These are phyloP conservation scores for Mollisia scopiformis DNA, from an alignment of 2,329 filamentous ascomycete species.

Conservation along the genomic window DNA sequence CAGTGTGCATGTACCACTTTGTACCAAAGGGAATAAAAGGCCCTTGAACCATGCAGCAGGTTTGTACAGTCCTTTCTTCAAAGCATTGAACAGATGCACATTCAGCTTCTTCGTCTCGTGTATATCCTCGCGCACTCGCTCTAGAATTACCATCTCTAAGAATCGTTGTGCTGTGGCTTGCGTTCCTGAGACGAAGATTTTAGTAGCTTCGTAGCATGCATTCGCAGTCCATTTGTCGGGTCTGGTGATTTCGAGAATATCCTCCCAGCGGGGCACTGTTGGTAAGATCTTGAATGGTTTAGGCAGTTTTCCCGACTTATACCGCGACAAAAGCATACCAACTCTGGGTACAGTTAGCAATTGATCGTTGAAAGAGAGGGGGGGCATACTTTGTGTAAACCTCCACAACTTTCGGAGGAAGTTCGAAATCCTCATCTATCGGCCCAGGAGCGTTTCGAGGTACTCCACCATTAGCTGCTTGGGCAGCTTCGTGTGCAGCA, in stretches of 20 bases:
- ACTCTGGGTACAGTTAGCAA: constrained; percentile 54
- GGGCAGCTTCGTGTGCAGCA: constrained; percentile 80
- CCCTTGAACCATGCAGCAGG: constrained; percentile 97
- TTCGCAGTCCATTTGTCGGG: constrained; percentile 78
- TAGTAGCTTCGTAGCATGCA: constrained; percentile 84
- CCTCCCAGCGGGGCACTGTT: constrained; percentile 89
- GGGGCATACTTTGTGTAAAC: constrained; percentile 79
- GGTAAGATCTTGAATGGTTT: constrained; percentile 98
- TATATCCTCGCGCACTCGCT: constrained; percentile 91
- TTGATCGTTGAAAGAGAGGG: neutral
- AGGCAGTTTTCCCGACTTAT: constrained; percentile 94
- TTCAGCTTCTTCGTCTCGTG: constrained; percentile 94
- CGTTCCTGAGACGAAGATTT: constrained; percentile 87
- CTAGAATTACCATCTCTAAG: constrained; percentile 83
- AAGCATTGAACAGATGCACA: constrained; percentile 88
- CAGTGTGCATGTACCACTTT: constrained; percentile 84
- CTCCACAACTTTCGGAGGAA: constrained; percentile 90
- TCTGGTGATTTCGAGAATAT: constrained; percentile 81
- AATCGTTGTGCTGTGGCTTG: constrained; percentile 82
- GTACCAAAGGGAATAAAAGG: constrained; percentile 87
- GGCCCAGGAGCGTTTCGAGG: constrained; percentile 38
- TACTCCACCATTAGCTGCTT: constrained; percentile 43
- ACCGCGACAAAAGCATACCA: constrained; percentile 84
- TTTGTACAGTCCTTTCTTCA: constrained; percentile 93
- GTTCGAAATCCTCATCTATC: constrained; percentile 78